These are phyloP conservation scores for Cenococcum geophilum DNA, from an alignment of 495 filamentous ascomycete species.

Conservation along the genomic window DNA sequence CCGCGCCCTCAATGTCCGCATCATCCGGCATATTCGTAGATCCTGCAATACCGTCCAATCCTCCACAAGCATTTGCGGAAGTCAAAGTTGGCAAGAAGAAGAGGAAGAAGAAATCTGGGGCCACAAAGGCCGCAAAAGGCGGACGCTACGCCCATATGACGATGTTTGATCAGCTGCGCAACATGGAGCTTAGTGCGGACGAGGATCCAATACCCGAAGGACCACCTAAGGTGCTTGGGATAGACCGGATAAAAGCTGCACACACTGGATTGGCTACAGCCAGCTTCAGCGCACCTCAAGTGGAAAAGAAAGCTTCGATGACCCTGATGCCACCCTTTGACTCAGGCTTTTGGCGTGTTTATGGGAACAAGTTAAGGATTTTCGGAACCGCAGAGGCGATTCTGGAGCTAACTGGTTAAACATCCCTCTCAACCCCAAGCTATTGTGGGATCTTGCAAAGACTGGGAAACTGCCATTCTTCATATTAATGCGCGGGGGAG, in stretches of 20 bases:
- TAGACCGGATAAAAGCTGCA: neutral
- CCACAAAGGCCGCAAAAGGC: slow-evolving; percentile 7
- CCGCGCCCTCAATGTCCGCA: neutral
- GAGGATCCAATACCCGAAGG: neutral
- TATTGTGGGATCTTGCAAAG: no score
- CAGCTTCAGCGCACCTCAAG: neutral
- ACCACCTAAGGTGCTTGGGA: no score
- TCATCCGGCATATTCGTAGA: neutral
- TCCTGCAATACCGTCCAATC: neutral
- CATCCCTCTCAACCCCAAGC: no score
- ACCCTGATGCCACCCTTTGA: slow-evolving; percentile 44
- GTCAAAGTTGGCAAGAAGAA: slow-evolving; percentile 24
- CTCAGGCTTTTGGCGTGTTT: slow-evolving; percentile 54
- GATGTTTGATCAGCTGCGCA: slow-evolving; percentile 12
- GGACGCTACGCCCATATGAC: slow-evolving; percentile 19
- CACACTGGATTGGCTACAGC: neutral
- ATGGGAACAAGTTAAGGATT: slow-evolving; percentile 59
- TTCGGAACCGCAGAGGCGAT: slow-evolving; percentile 58
- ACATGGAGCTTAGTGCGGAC: neutral
- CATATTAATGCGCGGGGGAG: no score
- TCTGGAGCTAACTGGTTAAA: slow-evolving; percentile 35
- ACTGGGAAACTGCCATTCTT: no score
- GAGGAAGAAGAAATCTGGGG: slow-evolving; percentile 18
- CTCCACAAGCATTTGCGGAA: neutral
- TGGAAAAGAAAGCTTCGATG: slow-evolving; percentile 16